phyloP scores from a whole-genome alignment of 2,329 filamentous ascomycete genomes.

The Ceratocystiopsis brevicomis region DNA sequence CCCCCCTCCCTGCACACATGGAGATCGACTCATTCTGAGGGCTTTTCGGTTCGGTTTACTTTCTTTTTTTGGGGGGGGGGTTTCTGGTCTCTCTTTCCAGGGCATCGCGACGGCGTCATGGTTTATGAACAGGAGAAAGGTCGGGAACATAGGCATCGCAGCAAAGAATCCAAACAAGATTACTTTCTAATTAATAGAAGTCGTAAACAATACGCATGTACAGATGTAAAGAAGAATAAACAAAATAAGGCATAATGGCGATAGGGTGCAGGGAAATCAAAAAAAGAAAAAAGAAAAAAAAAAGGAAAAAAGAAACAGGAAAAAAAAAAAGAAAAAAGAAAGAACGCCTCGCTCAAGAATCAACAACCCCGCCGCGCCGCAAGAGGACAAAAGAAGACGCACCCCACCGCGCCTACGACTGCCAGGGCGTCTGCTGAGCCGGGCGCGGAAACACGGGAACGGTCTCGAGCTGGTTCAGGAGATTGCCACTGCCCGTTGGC shows the following conservation, averaged over 20 bases:
- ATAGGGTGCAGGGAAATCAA: neutral
- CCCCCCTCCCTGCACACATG: slow-evolving; percentile 19
- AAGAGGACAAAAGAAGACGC: neutral
- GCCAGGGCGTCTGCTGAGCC: slow-evolving; percentile 42
- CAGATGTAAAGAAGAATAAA: neutral
- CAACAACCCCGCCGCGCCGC: neutral
- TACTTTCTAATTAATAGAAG: neutral
- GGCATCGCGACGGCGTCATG: slow-evolving; percentile 1
- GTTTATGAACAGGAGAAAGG: neutral
- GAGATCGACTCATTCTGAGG: slow-evolving; percentile 27
- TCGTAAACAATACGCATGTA: neutral
- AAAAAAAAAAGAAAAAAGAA: neutral
- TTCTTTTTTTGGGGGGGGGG: neutral
- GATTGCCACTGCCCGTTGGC: slow-evolving; percentile 50
- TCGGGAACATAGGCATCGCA: neutral
- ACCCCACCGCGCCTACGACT: slow-evolving; percentile 14
- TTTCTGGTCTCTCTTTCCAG: neutral
- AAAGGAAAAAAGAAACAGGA: neutral
- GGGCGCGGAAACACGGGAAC: slow-evolving; percentile 75
- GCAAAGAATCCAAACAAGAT: neutral
- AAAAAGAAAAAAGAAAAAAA: neutral
- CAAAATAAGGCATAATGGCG: too few species aligned
- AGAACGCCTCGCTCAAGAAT: slow-evolving; percentile 8
- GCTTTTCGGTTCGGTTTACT: neutral
- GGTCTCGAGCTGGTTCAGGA: slow-evolving; percentile 59